Conservation (phyloP, 192 early-diverging fungal species). For the Phycomyces blakesleeanus region DNA sequence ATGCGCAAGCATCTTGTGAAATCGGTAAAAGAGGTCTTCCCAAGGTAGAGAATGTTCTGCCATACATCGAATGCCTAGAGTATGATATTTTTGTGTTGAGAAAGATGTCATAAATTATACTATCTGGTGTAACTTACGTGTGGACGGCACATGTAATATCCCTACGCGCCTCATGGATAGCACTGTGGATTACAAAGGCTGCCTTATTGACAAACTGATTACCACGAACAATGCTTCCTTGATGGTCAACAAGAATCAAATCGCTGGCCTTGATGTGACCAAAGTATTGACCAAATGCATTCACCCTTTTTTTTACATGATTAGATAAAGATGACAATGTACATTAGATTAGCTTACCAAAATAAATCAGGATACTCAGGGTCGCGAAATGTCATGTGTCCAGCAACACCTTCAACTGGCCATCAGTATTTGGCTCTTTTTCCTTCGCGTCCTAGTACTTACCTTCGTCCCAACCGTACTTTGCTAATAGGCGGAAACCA, state of each 20-base stretch:
- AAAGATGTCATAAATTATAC: no score
- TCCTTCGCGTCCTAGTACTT: no score
- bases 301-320: slow-evolving; percentile 33
- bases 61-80: slow-evolving; percentile 54
- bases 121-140: slow-evolving; percentile 18
- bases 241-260: slow-evolving; percentile 54
- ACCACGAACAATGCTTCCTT: slow-evolving; percentile 48
- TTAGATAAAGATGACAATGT: not conserved
- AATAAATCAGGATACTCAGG: slow-evolving; percentile 55
- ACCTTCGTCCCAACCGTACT: slow-evolving; percentile 55
- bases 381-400: slow-evolving; percentile 57
- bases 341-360: slow-evolving; percentile 33
- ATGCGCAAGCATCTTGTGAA: slow-evolving; percentile 60
- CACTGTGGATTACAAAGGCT: slow-evolving; percentile 59
- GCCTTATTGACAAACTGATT: slow-evolving; percentile 50
- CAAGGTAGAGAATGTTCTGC: slow-evolving; percentile 53
- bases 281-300: slow-evolving; percentile 54
- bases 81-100: not conserved
- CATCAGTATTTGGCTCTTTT: not conserved
- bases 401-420: slow-evolving; percentile 47
- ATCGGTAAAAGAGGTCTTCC: slow-evolving; percentile 44
- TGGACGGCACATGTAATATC: slow-evolving; percentile 54
- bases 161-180: slow-evolving; percentile 45
- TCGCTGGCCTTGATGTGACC: slow-evolving; percentile 50
- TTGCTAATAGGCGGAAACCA: slow-evolving; percentile 54